A percentile compares a stretch with the other conserved stretches of the same genome.
phyloP scores from a whole-genome alignment of 768 basidiomycete genomes.

The Amanita jacksonii region DNA sequence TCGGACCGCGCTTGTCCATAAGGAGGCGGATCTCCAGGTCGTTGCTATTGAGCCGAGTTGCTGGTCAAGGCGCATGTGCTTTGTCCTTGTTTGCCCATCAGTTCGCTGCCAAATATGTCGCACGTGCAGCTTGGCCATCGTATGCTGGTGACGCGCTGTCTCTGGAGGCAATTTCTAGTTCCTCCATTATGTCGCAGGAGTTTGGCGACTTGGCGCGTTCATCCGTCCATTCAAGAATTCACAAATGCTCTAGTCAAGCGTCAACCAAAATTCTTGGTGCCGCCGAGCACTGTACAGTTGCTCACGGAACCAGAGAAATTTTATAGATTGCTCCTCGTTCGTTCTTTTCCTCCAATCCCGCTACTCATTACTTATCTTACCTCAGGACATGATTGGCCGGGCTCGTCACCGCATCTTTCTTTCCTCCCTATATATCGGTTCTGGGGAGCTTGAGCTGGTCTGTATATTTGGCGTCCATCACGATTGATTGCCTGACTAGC shows the following conservation, averaged over 20 bases:
- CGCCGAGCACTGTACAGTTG: constrained; percentile 36
- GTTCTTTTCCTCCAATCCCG: constrained; percentile 14
- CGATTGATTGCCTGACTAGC: neutral
- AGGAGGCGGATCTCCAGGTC: neutral
- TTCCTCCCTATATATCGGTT: constrained; percentile 84
- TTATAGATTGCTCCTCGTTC: constrained; percentile 41
- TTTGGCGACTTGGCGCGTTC: constrained; percentile 9
- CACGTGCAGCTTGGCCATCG: constrained; percentile 1
- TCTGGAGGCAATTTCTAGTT: neutral
- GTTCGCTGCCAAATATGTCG: neutral
- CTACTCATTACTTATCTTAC: neutral
- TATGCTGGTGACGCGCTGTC: constrained; percentile 1
- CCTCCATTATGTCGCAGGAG: neutral
- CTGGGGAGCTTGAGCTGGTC: constrained; percentile 71
- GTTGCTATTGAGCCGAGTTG: neutral
- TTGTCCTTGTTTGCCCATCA: neutral
- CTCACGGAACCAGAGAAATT: constrained; percentile 44
- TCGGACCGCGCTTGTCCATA: too few relatives aligned
- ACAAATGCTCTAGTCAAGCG: constrained; percentile 17
- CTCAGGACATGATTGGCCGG: constrained; percentile 64
- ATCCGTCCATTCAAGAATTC: constrained; percentile 23
- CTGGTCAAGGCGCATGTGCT: too few relatives aligned
- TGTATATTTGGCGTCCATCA: constrained; percentile 14
- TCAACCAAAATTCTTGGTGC: constrained; percentile 34
- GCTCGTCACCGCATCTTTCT: constrained; percentile 79